Base-by-base conservation (phyloP, 805 yeast species). In the Candida loeiensis region DNA sequence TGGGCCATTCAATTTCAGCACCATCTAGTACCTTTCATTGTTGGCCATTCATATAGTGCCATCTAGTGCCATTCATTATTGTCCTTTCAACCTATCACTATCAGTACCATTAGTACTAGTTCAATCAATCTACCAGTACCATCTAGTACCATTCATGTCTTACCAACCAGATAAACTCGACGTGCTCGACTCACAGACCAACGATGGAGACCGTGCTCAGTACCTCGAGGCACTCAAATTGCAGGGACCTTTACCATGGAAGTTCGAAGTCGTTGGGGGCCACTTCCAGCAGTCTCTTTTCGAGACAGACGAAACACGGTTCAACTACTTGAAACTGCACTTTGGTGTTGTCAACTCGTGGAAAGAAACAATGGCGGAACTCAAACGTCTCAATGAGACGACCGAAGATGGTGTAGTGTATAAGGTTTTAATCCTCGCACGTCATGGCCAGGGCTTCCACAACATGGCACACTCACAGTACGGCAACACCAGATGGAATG, bases 361-460 rank as follows among this genome's bases (percentile, higher is more conserved):
- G 60, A 36, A 31, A 13, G 46, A 46, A 6, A 46, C 47, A 12
- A 27, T 49, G 2, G 18, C 36, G 2, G 47, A 60, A n/a, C 50
- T 76, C 13, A 44, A 55, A 4, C 46, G 53, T n/a, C 58, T 76
- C 48, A 74, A 73, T 44, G 48, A 43, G 2, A 30, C 43, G 6
- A 50, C 64, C 24, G 47, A 43, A 4, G 48, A 41, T 2, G 53
- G 62, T 39, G 63, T 50, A n/a, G 40, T 44, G 5, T 76, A 73
- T 55, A 76, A 75, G 51, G 49, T 76, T 8, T 54, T 76, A 28
- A 67, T 67, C 43, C 58, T 74, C 25, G 78, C 74, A 4, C 64
- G 80, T 37, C 80, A 76, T 45, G 80, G 79, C 4, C 76, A 76
- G 45, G 80, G 80, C 2, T 73, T 49, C 50, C 80, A 76, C 49